Evolutionary conservation across 345 rosid genomes (phyloP).

Genomic region (Syzygium grande): DNA sequence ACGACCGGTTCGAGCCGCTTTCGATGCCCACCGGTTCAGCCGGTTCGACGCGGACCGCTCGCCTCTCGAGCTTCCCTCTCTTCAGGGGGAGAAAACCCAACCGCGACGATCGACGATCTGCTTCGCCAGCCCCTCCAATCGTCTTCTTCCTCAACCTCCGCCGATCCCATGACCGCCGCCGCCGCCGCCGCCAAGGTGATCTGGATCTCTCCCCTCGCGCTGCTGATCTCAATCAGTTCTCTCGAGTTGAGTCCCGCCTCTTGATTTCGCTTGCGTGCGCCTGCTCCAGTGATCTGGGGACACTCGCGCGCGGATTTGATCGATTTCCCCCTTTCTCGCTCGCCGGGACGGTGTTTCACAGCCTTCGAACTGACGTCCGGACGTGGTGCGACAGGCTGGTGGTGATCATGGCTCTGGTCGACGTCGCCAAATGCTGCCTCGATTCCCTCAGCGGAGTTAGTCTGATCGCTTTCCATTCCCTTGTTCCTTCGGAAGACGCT

Average conservation of each 20-base stretch:
- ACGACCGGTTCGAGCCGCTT: background rate
- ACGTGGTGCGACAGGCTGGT: background rate
- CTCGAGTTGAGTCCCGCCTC: too few relatives aligned
- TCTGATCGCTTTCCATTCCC: background rate
- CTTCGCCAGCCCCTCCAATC: background rate
- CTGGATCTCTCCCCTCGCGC: background rate
- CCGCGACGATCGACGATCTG: too few relatives aligned
- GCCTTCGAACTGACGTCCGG: background rate
- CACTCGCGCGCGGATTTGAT: too few relatives aligned
- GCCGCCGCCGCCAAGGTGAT: background rate
- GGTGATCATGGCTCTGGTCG: slow-evolving; percentile 20
- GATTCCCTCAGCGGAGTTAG: slow-evolving; percentile 76
- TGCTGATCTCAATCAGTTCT: too few relatives aligned
- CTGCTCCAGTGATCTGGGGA: too few relatives aligned
- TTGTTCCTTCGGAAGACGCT: background rate
- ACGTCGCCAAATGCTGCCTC: slow-evolving; percentile 67
- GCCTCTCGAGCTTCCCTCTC: too few relatives aligned
- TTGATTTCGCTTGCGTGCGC: too few relatives aligned
- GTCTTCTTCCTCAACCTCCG: background rate
- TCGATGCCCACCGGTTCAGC: background rate
- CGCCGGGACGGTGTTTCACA: too few relatives aligned
- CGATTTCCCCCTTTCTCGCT: too few relatives aligned
- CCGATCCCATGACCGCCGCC: too few relatives aligned
- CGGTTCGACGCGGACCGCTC: background rate
- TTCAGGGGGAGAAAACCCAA: too few relatives aligned